Evolutionary conservation across 2,329 filamentous ascomycete species (phyloP).

Genomic region (Sporothrix dimorphospora): DNA sequence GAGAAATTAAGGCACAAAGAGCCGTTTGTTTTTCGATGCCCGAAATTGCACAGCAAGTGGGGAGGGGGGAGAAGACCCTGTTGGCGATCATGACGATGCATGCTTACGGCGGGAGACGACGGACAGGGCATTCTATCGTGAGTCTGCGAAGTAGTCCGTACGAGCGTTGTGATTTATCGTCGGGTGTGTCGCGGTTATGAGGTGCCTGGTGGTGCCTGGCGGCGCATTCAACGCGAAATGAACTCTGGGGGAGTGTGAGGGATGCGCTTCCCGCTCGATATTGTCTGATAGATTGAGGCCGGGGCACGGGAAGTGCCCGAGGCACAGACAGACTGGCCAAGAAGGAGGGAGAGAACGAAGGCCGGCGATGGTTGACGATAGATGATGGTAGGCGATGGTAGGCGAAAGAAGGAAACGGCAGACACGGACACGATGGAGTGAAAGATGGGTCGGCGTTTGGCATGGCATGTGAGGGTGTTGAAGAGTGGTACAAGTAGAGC

Average conservation of each 20-base stretch:
- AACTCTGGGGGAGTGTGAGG: background rate
- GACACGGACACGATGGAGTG: background rate
- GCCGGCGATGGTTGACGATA: background rate
- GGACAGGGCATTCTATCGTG: background rate
- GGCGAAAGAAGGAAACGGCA: slow-evolving; percentile 6
- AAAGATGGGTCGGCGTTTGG: background rate
- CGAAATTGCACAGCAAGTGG: background rate
- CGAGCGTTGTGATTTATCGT: background rate
- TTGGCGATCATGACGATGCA: slow-evolving; percentile 10
- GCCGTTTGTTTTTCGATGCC: background rate
- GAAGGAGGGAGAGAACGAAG: background rate
- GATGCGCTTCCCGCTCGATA: background rate
- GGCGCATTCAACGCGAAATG: slow-evolving; percentile 9
- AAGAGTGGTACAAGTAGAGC: background rate
- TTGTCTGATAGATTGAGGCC: slow-evolving; percentile 12
- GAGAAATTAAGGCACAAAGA: slow-evolving; percentile 7
- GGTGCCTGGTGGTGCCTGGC: background rate
- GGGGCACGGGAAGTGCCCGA: background rate
- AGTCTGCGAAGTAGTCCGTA: background rate
- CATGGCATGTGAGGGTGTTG: background rate
- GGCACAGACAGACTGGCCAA: background rate
- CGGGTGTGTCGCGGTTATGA: background rate
- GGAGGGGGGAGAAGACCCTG: background rate
- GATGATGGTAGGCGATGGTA: background rate
- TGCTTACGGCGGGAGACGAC: background rate